Evolutionary conservation across 371 early-diverging fungal genomes (phyloP).

Genomic region (Blastocladiella emersonii): DNA sequence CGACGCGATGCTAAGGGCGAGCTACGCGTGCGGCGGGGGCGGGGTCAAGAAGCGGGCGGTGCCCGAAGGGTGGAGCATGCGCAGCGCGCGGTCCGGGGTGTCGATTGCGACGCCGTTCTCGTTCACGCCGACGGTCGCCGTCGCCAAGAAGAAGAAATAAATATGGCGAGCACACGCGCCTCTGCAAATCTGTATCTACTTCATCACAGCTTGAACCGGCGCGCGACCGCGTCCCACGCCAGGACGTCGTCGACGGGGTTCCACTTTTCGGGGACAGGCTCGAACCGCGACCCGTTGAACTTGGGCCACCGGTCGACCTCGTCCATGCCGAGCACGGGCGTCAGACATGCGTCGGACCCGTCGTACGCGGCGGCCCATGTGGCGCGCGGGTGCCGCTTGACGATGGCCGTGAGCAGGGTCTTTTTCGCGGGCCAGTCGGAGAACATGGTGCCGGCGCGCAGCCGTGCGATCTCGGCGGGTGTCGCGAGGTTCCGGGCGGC

Average conservation of each 20-base stretch:
- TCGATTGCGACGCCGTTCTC: constrained; percentile 4
- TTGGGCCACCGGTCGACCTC: neutral
- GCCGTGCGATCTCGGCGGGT: neutral
- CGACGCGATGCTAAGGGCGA: neutral
- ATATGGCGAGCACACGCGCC: no score
- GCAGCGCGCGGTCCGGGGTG: neutral
- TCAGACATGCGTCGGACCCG: neutral
- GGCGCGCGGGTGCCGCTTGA: neutral
- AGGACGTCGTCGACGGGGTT: no score
- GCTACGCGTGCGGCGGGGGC: neutral
- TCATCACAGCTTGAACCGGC: no score
- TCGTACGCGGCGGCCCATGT: neutral
- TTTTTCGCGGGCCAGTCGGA: neutral
- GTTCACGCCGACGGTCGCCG: constrained; percentile 1
- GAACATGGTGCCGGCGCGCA: neutral
- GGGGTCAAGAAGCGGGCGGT: neutral
- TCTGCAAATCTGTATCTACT: no score
- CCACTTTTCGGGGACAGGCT: no score
- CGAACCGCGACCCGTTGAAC: neutral
- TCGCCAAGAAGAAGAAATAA: no score
- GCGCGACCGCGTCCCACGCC: no score
- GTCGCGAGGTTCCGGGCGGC: neutral
- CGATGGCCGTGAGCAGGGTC: neutral
- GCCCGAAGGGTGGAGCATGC: neutral
- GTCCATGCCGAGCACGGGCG: neutral